Base-by-base conservation (phyloP, 2,329 filamentous ascomycete genomes). In the Diplodia intermedia region DNA sequence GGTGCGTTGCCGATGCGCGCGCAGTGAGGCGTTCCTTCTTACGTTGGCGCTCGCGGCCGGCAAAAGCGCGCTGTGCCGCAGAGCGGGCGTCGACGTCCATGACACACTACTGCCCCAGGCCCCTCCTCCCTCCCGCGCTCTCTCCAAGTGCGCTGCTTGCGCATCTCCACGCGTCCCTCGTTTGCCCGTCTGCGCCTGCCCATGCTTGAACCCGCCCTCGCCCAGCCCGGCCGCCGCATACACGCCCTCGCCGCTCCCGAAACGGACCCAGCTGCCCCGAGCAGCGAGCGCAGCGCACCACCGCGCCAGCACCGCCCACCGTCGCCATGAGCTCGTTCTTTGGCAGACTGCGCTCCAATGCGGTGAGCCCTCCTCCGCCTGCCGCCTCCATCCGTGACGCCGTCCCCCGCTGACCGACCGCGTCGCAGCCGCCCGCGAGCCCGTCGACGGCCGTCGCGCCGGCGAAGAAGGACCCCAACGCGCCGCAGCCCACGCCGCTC, bases 401-500 rank as follows among this genome's bases (percentile, higher is more conserved):
- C 53, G 54, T 31, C 29, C 20, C n/a, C 15, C 23, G 9, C 49
- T 67, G 56, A 53, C 63, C 56, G 43, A 43, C 63, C 56, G 43
- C 66, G 55, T 55, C 67, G 53, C 73, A 86, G 84, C 81, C 79
- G 72, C 79, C 84, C 66, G 77, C 81, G 69, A 82, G 78, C 73
- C 82, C 84, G 73, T 78, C 81, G 52, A 75, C 80, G 68, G 80
- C 78, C 72, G 77, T 79, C 70, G 76, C 81, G 53, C 81, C 86
- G 47, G 76, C 82, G 68, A 90, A 89, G 80, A 89, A 88, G 75
- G 87, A 90, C 72, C 80, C 83, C 69, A 84, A 86, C 76, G 82
- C 84, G 72, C 84, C 83, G 40, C 82, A 84, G 71, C 82, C 84
- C 66, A 89, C 86, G 55, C 85, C 86, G 52, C 78, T 90, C 40